Base-by-base conservation (phyloP, 352 stramenopile species). In the Globisporangium abappressorium region DNA sequence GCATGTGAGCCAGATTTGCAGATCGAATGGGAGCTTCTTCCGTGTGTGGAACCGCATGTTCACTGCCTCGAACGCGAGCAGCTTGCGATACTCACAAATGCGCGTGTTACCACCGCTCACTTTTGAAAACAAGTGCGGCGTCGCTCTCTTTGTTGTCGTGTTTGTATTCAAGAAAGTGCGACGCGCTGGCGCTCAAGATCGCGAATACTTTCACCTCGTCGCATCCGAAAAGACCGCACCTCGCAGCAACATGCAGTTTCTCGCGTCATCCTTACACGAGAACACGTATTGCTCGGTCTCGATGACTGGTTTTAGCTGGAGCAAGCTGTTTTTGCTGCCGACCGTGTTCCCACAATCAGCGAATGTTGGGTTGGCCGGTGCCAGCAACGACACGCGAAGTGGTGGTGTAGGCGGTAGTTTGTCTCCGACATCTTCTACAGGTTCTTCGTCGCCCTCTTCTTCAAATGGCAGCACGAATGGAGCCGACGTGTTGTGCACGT, bases 91-190 rank as follows among this genome's bases (percentile, higher is more conserved):
- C 56, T 82, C 85, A 1, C 82, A 92, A 47, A 33, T 95, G 43
- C 80, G 78, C 9, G 72, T 95, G 33, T 73, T 84, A 24, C 84
- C 87, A 2, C 85, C 85, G 3, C 65, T 94, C 0, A 81, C 79
- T 7, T 82, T 95, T 36, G 84, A 94, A 18, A 95, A 95, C 67
- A 92, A 90, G 57, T 93, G 87, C 47, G 82, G 81, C 0, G 76
- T 94, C 11, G 65, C 85, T 2, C 78, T 95, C 8, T 78, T 84
- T 51, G 70, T 85, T 9, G 79, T 94, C 26, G 72, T 87, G 24
- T 94, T 95, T 60, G 77, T 91, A 46, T 87, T 93, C 61, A 95
- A 95, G 77, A 92, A 91, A 51, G 79, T 92, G 15, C 76, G 73
- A 7, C 80, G 83, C 30, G 70, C 80, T 6, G 77, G 79, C 14